A percentile compares a stretch with the other conserved stretches of the same genome.
phyloP scores from a whole-genome alignment of 345 rosid genomes.

The Camelina neglecta region DNA sequence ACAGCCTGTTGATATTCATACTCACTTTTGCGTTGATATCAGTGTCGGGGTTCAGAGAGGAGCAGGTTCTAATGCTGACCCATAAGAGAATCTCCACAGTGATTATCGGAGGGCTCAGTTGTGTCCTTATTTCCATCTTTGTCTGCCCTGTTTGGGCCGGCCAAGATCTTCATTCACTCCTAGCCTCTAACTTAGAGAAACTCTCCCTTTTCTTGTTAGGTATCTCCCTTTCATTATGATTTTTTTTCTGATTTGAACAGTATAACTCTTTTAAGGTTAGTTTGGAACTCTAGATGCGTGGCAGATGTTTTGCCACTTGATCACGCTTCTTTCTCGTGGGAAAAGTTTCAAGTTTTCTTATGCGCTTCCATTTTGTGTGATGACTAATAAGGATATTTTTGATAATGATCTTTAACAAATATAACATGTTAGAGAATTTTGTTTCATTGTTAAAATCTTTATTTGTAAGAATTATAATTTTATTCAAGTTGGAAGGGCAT shows the following conservation, averaged over 20 bases:
- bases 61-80: constrained; percentile 56
- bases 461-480: background rate
- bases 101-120: constrained; percentile 60
- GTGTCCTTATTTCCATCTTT: constrained; percentile 54
- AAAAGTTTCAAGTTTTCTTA: constrained; percentile 17
- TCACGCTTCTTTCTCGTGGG: constrained; percentile 26
- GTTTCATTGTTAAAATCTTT: background rate
- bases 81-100: constrained; percentile 68
- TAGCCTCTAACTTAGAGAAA: constrained; percentile 57
- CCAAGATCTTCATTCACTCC: constrained; percentile 60
- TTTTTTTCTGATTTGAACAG: background rate
- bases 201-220: constrained; percentile 69
- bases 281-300: constrained; percentile 10
- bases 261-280: constrained; percentile 13
- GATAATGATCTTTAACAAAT: background rate
- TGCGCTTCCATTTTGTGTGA: constrained; percentile 6
- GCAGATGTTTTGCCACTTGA: constrained; percentile 28
- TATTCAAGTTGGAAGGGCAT: too few species aligned
- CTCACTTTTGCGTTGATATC: constrained; percentile 76
- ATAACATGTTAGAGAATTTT: background rate
- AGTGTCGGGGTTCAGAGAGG: constrained; percentile 67
- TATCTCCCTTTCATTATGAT: constrained; percentile 30
- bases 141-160: constrained; percentile 80
- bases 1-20: constrained; percentile 73
- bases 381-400: constrained; percentile 6